These are phyloP conservation scores for Alternaria sp. DNA, from an alignment of 2,329 filamentous ascomycete genomes.

Conservation along the genomic window DNA sequence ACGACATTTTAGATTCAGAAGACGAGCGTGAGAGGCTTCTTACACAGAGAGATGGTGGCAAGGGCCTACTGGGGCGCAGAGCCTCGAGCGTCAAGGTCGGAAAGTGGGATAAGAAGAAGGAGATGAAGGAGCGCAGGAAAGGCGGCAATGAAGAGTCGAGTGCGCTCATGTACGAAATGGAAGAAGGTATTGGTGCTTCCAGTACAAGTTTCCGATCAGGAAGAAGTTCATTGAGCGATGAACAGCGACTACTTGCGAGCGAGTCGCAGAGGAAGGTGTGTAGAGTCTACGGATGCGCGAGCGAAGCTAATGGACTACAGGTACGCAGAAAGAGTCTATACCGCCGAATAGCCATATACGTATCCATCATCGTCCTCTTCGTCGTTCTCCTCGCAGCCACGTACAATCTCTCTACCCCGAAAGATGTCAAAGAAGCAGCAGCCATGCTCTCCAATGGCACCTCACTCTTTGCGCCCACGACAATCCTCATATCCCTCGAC, in stretches of 20 bases:
- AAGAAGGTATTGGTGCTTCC: conserved; percentile 75
- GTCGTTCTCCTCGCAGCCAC: conserved; percentile 62
- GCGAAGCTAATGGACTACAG: conserved; percentile 32
- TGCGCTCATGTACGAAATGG: conserved; percentile 87
- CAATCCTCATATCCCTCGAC: conserved; percentile 90
- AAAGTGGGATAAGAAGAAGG: conserved; percentile 29
- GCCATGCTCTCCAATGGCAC: conserved; percentile 75
- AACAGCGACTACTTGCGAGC: conserved; percentile 61
- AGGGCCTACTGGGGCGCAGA: conserved; percentile 35
- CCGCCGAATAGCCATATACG: conserved; percentile 49
- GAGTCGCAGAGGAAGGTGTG: conserved; percentile 48
- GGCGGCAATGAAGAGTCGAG: conserved; percentile 68
- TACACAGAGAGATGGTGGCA: conserved; percentile 33
- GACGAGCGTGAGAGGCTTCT: conserved; percentile 55
- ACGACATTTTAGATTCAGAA: conserved; percentile 53
- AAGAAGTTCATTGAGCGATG: conserved; percentile 54
- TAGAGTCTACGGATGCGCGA: conserved; percentile 39
- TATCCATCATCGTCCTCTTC: conserved; percentile 60
- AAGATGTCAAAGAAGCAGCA: conserved; percentile 27
- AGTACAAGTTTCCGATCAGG: conserved; percentile 47
- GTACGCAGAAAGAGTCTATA: conserved; percentile 44
- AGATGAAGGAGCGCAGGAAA: conserved; percentile 50
- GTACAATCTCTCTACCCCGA: conserved; percentile 59
- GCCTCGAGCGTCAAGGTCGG: conserved; percentile 40
- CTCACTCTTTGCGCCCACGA: conserved; percentile 86